Evolutionary conservation across 495 filamentous ascomycete species (phyloP).

Genomic region (Hypomontagnella submonticulosa): DNA sequence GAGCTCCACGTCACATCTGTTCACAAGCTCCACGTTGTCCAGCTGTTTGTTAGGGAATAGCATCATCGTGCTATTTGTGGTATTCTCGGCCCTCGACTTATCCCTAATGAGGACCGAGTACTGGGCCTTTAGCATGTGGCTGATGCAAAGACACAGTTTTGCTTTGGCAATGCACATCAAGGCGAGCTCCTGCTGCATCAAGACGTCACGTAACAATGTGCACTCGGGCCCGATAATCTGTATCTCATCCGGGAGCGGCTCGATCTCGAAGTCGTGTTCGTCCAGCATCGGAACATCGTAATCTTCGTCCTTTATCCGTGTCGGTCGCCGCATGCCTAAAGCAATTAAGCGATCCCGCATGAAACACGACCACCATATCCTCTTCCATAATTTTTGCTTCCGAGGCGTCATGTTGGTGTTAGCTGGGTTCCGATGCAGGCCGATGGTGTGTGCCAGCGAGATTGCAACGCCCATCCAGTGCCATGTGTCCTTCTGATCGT

Average conservation of each 20-base stretch:
- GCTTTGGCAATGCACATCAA: slow-evolving; percentile 91
- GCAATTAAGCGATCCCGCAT: slow-evolving; percentile 91
- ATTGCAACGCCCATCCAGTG: slow-evolving; percentile 92
- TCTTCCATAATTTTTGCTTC: slow-evolving; percentile 83
- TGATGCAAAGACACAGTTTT: slow-evolving; percentile 86
- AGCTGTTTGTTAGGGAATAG: slow-evolving; percentile 85
- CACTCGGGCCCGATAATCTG: slow-evolving; percentile 74
- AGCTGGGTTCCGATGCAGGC: slow-evolving; percentile 82
- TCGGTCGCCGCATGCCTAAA: slow-evolving; percentile 88
- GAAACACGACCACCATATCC: slow-evolving; percentile 95
- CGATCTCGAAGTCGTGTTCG: slow-evolving; percentile 84
- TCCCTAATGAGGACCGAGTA: slow-evolving; percentile 89
- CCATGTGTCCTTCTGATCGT: slow-evolving; percentile 91
- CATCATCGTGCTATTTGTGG: slow-evolving; percentile 86
- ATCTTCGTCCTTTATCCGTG: slow-evolving; percentile 88
- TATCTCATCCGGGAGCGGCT: slow-evolving; percentile 69
- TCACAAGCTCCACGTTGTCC: slow-evolving; percentile 78
- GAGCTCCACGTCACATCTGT: slow-evolving; percentile 76
- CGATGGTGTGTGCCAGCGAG: slow-evolving; percentile 84
- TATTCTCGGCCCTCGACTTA: slow-evolving; percentile 74
- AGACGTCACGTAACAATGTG: slow-evolving; percentile 69
- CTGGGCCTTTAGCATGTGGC: slow-evolving; percentile 83
- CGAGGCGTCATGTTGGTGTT: slow-evolving; percentile 73
- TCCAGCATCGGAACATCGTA: slow-evolving; percentile 90
- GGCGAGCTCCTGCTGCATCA: slow-evolving; percentile 77